Conservation (phyloP, 2,329 filamentous ascomycete genomes). For the Aspergillus quadricinctus region DNA sequence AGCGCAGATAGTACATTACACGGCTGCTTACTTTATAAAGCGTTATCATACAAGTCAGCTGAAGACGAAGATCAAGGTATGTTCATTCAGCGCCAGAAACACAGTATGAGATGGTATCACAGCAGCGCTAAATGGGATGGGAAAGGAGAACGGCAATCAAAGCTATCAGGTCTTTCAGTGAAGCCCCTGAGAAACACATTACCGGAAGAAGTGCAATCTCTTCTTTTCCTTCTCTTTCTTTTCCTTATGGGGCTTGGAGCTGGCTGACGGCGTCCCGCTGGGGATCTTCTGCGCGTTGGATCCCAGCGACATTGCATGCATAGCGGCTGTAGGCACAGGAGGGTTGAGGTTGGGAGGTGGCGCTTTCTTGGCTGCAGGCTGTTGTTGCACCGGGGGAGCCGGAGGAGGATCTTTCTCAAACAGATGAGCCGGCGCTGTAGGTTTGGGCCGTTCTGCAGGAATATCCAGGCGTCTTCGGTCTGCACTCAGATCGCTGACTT, state of each 20-base stretch:
- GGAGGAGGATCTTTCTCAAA: conserved; percentile 66
- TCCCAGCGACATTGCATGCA: conserved; percentile 36
- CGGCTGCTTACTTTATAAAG: not conserved
- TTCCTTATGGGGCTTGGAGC: conserved; percentile 38
- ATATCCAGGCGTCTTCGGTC: conserved; percentile 74
- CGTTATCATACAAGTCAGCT: not conserved
- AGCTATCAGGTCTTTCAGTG: not conserved
- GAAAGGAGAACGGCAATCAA: conserved; percentile 8
- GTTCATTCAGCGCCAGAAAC: conserved; percentile 3
- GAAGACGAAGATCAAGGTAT: not conserved
- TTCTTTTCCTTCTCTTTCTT: conserved; percentile 45
- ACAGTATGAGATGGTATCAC: conserved; percentile 33
- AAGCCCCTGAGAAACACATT: conserved; percentile 1
- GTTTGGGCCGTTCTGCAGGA: conserved; percentile 73
- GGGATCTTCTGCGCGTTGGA: conserved; percentile 37
- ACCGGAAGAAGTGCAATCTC: conserved; percentile 56
- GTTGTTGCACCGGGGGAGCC: conserved; percentile 43
- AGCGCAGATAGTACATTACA: not conserved
- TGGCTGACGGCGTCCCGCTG: conserved; percentile 12
- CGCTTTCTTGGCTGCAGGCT: conserved; percentile 21
- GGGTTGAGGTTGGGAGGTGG: conserved; percentile 21
- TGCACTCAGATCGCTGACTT: conserved; percentile 72
- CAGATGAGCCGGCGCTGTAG: conserved; percentile 78
- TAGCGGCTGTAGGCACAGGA: conserved; percentile 27
- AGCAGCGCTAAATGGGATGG: conserved; percentile 22